Conservation (phyloP, 2,329 filamentous ascomycete species). For the Thielaviopsis populi region DNA sequence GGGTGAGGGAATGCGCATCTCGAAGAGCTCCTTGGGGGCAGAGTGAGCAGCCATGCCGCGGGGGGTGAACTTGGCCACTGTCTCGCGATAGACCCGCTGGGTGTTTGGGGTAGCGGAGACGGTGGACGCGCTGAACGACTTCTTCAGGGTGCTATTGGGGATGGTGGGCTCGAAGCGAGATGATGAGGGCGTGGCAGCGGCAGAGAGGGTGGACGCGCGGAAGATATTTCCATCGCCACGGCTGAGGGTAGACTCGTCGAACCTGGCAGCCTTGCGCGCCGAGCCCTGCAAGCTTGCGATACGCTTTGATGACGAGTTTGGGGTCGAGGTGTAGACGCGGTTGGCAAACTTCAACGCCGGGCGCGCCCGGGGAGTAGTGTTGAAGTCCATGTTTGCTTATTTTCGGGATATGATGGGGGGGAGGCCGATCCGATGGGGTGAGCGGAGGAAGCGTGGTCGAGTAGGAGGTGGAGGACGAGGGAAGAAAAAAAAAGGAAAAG, state of each 20-base stretch:
- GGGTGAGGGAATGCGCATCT: constrained; percentile 43
- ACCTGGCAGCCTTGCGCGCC: constrained; percentile 22
- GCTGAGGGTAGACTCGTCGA: constrained; percentile 21
- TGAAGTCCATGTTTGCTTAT: constrained; percentile 10
- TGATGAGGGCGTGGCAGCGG: constrained; percentile 22
- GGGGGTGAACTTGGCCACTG: constrained; percentile 32
- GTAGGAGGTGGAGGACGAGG: not conserved
- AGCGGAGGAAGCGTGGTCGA: not conserved
- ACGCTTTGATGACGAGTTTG: constrained; percentile 20
- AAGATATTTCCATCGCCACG: constrained; percentile 30
- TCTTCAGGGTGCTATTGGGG: constrained; percentile 31
- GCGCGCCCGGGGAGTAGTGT: constrained; percentile 21
- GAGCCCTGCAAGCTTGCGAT: constrained; percentile 28
- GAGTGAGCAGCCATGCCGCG: constrained; percentile 36
- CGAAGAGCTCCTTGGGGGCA: constrained; percentile 35
- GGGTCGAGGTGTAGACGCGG: constrained; percentile 25
- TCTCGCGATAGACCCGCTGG: constrained; percentile 30
- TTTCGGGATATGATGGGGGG: not conserved
- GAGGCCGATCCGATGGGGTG: not conserved
- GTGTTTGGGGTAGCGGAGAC: constrained; percentile 30
- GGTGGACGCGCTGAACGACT: constrained; percentile 33
- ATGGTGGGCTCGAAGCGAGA: constrained; percentile 33
- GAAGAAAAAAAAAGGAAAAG: not conserved
- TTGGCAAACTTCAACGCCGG: constrained; percentile 31
- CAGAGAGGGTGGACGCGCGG: constrained; percentile 26